Base-by-base conservation (phyloP, 768 basidiomycete species). In the Dioszegia crocea region DNA sequence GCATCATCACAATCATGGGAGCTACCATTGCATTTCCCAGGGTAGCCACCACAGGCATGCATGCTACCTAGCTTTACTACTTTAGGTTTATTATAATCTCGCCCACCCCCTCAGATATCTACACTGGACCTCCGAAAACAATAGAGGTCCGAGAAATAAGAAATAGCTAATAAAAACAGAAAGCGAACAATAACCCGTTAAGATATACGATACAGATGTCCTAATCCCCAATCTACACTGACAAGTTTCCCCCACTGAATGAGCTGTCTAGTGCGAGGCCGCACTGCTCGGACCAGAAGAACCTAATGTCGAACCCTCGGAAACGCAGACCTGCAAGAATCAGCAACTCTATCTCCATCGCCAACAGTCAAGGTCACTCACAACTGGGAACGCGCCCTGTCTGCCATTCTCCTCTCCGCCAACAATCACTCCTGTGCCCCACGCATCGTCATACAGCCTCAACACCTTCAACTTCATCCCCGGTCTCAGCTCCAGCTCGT, bases 391-490 rank as follows among this genome's bases (percentile, higher is more conserved):
- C 17, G 69, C 67, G 27, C 76, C 76, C 50, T 71, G 65, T 58
- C 60, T 66, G 1, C 73, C 73, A 3, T 60, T 50, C 21, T 68
- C 62, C 40, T 70, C 63, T 6, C 61, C 65, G 12, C 57, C 68
- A 16, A 30, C 29, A 17, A 74, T 50, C 12, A 75, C 62, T 10
- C 69, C 76, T 0, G 74, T 77, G 5, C 68, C 76, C 74, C 76
- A 77, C 1, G 71, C 74, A 60, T 77, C 76, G 47, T 77, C 76
- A 57, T 74, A 77, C 21, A 77, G 47, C 17, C 72, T 63, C 38
- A 73, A 31, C 14, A 77, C 71, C 6, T 61, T 54, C 6, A 77
- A 52, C 40, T 65, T 68, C 76, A 77, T 77, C 11, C 74, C 76
- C 21, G 76, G 74, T 31, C 63, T 45, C 19, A 77, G 60, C 38